Percentiles rank a stretch among this genome's conserved stretches.
Evolutionary conservation across 768 basidiomycete species (phyloP).

Genomic region (Trichaptum fuscoviolaceum): DNA sequence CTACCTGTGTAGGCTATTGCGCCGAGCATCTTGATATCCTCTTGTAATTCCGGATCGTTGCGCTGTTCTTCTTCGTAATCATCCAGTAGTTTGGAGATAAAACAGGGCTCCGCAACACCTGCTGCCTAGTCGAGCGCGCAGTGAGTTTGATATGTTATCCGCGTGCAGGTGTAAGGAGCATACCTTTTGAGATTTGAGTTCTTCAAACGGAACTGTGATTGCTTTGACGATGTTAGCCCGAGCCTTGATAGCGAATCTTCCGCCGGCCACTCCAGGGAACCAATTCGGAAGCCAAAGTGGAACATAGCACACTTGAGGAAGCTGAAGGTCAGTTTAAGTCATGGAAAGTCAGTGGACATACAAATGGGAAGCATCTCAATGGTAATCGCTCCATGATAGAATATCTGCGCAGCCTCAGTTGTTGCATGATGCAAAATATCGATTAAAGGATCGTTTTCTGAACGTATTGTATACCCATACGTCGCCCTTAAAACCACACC

Average conservation of each 20-base stretch:
- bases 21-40: neutral
- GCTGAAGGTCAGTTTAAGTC: neutral
- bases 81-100: neutral
- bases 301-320: neutral
- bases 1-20: neutral
- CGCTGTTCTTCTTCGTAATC: neutral
- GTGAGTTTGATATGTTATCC: neutral
- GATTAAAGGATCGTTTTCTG: conserved; percentile 26
- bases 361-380: conserved; percentile 29
- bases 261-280: neutral
- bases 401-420: conserved; percentile 16
- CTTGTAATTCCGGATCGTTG: neutral
- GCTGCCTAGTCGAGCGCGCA: neutral
- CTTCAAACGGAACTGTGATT: neutral
- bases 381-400: conserved; percentile 23
- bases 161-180: neutral
- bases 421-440: conserved; percentile 22
- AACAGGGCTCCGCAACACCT: neutral
- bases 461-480: conserved; percentile 26
- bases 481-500: conserved; percentile 26
- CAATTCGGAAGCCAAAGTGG: neutral
- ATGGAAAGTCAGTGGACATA: conserved; percentile 12
- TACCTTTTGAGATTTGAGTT: neutral
- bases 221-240: neutral
- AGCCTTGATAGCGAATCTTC: neutral